Evolutionary conservation across 2,329 filamentous ascomycete species (phyloP), one percentile per base, ranked within the genome.

Genomic region (Curvularia hawaiiensis): DNA sequence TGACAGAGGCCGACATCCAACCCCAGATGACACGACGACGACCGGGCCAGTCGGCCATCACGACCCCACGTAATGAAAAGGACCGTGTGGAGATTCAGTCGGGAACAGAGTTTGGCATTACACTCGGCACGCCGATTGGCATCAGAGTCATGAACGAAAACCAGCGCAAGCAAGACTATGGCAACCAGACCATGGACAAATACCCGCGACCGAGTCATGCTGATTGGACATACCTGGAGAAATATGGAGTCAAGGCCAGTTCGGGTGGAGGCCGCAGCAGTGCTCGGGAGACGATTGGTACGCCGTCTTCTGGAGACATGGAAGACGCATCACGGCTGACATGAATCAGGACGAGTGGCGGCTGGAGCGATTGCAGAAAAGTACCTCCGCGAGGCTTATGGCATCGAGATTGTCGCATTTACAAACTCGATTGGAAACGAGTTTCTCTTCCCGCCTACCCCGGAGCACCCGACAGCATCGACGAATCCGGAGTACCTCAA

Each of bases 181-280:
- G 90, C 55, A 86, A 87, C 79, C 85, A 87, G 74, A 97, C 93
- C 30, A 97, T 97, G 86, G 91, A 98, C 78, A 80, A 88, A 61
- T 98, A 90, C 83, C 95, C 95, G 4, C 86, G 95, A 50, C 95
- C 94, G 35, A 92, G 88, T 75, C 95, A 98, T 79, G 94, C 95
- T 59, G 94, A 98, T 79, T 97, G 90, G 86, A 98, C 95, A 59
- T 98, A 98, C 80, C 84, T 97, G 60, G 91, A 97, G 78, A 98
- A 98, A 81, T 99, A 99, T 77, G 94, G 94, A 56, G 88, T 96
- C 67, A 96, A 96, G 82, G 92, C 95, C 38, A 91, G 87, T 75
- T 92, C 88, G 60, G 94, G 95, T 57, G 94, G 95, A 67, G 94
- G 95, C 52, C 85, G 95, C 61, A 93, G 90, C 75, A 93, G 89